These are phyloP conservation scores for Cladophialophora bantiana DNA, from an alignment of 2,329 filamentous ascomycete genomes.

Conservation along the genomic window DNA sequence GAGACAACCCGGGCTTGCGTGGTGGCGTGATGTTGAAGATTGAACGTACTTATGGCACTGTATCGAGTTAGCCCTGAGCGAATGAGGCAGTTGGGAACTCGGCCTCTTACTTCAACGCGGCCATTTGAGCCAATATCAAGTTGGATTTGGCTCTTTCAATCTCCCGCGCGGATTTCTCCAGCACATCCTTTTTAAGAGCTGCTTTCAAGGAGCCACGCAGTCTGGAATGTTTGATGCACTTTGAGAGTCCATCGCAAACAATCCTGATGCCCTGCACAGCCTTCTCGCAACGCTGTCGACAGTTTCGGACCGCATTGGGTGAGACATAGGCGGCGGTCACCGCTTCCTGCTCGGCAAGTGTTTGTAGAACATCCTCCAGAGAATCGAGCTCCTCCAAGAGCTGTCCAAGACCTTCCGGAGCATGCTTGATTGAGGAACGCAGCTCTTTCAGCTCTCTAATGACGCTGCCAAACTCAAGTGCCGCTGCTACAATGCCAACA, in stretches of 20 bases:
- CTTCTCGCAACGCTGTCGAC: constrained; percentile 20
- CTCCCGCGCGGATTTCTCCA: constrained; percentile 13
- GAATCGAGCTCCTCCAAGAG: constrained; percentile 23
- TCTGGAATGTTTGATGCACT: constrained; percentile 18
- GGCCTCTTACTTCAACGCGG: constrained; percentile 13
- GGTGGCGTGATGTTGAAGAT: constrained; percentile 18
- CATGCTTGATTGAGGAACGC: constrained; percentile 20
- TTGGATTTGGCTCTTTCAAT: constrained; percentile 20
- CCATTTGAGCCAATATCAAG: constrained; percentile 18
- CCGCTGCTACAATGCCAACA: constrained; percentile 24
- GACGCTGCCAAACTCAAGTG: constrained; percentile 21
- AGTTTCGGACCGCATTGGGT: constrained; percentile 15
- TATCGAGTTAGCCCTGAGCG: not conserved
- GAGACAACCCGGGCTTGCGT: constrained; percentile 15
- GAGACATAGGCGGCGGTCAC: constrained; percentile 12
- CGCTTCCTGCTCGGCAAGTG: constrained; percentile 23
- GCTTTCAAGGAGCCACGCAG: constrained; percentile 18
- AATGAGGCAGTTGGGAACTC: not conserved
- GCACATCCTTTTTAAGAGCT: constrained; percentile 17
- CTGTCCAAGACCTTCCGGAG: constrained; percentile 9
- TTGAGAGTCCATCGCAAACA: constrained; percentile 14
- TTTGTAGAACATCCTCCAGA: constrained; percentile 13
- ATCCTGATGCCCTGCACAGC: constrained; percentile 17
- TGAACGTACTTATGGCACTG: constrained; percentile 20
- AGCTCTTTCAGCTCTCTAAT: constrained; percentile 16